Base-by-base conservation (phyloP, 768 basidiomycete genomes). In the Xerocomellus intermedius region DNA sequence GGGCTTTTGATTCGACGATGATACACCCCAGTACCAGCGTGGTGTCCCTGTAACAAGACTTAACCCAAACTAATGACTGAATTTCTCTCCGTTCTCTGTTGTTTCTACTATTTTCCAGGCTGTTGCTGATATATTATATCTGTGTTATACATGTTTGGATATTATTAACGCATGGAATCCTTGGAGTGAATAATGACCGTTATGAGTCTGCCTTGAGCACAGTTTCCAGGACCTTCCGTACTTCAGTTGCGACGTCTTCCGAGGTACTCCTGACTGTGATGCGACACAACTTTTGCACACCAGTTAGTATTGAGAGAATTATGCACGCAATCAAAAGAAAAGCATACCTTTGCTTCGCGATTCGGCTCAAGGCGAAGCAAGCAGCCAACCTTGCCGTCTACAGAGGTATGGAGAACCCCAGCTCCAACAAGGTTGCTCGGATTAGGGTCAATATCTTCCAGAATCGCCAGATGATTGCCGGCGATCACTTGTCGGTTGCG, bases 231-330 rank as follows among this genome's bases (percentile, higher is more conserved):
- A 79, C 67, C 53, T 77, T 82, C 66, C 85, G 80, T 41, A 89
- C 85, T 68, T 89, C 87, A 5, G 69, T 60, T 38, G 91, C 89
- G 9, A 98, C 94, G 10, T 86, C 82, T 69, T 94, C 94, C 52
- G 97, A 98, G 4, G 97, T 98, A 66, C 94, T 96, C 66, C 97
- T 82, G 42, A 98, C 82, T 7, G 97, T 99, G 56, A 98, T 67
- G 35, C 97, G 88, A 73, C 94, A 98, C 33, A 98, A 77, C 91
- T 96, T 66, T 54, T 28, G 22, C 17, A 33, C 13, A 39, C 19
- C n/a, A 42, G 24, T 58, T 13, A 58, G 41, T 42, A 19, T 36
- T 28, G 45, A 22, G 42, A 8, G 16, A 26, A 28, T 19, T 22
- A 37, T 42, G 16, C 19, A 33, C 1, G 3, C 24, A 32, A 22